Percentiles rank a stretch among this genome's conserved stretches.
Conservation (phyloP, 1,139 yeast genomes). For the Geotrichum macrosporum region DNA sequence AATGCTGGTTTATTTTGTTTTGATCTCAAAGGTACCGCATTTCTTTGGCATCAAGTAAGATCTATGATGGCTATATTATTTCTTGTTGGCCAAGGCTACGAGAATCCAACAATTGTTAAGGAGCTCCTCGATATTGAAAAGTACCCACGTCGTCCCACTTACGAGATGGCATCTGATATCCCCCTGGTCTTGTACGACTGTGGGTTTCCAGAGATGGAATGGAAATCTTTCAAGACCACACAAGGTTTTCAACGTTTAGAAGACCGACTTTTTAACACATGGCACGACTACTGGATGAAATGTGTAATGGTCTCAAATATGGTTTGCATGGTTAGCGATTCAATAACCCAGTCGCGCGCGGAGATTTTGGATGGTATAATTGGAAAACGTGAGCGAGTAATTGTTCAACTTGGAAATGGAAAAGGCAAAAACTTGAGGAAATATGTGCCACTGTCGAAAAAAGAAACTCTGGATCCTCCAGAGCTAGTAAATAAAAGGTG, state of each 20-base stretch:
- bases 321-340: slow-evolving; percentile 27
- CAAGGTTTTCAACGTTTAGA: slow-evolving; percentile 25
- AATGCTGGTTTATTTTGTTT: slow-evolving; percentile 49
- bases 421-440: slow-evolving; percentile 39
- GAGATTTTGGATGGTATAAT: not conserved
- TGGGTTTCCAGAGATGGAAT: slow-evolving; percentile 60
- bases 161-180: slow-evolving; percentile 88
- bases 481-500: slow-evolving; percentile 67
- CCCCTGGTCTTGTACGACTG: slow-evolving; percentile 89
- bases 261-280: slow-evolving; percentile 30
- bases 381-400: slow-evolving; percentile 14
- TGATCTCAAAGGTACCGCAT: slow-evolving; percentile 83
- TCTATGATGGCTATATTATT: slow-evolving; percentile 87
- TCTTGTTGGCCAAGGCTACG: slow-evolving; percentile 73
- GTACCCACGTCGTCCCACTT: slow-evolving; percentile 68
- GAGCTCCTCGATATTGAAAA: slow-evolving; percentile 55
- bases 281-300: slow-evolving; percentile 39
- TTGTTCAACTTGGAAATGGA: slow-evolving; percentile 32
- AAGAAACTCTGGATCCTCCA: slow-evolving; percentile 59
- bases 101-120: slow-evolving; percentile 52
- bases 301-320: slow-evolving; percentile 35
- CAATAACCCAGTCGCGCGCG: slow-evolving; percentile 11
- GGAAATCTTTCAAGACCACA: slow-evolving; percentile 42
- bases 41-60: slow-evolving; percentile 97
- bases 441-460: slow-evolving; percentile 55